Percentiles rank a stretch among this genome's conserved stretches.
These are phyloP conservation scores for Epichloe sp. DNA, from an alignment of 2,329 filamentous ascomycete species.

Conservation along the genomic window DNA sequence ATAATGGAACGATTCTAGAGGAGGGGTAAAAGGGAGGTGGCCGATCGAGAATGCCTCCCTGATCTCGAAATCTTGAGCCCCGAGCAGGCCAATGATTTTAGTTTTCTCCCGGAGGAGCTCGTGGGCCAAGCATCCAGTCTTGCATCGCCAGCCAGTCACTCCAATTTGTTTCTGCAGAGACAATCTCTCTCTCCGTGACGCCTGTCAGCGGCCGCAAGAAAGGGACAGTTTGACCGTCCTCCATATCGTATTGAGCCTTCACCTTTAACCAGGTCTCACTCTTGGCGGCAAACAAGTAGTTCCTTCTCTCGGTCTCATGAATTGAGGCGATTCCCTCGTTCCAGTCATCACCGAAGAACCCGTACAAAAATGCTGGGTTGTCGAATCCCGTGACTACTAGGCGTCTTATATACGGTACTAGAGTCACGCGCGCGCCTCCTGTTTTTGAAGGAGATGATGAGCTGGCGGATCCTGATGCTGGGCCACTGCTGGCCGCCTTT, in stretches of 20 bases:
- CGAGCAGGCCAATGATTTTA: neutral
- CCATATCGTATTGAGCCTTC: conserved; percentile 84
- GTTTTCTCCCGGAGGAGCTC: conserved; percentile 39
- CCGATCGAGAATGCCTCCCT: neutral
- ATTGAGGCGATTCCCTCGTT: conserved; percentile 62
- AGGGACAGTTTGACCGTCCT: conserved; percentile 68
- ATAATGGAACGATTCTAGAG: no score
- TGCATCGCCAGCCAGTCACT: conserved; percentile 94
- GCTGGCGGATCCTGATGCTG: neutral
- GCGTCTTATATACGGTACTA: conserved; percentile 81
- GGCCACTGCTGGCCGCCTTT: conserved; percentile 29
- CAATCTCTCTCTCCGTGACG: conserved; percentile 66
- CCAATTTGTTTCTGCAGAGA: conserved; percentile 73
- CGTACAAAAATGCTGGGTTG: conserved; percentile 71
- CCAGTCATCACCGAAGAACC: conserved; percentile 97
- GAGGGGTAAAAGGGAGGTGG: no score
- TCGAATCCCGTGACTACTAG: conserved; percentile 89
- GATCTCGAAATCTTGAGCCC: neutral
- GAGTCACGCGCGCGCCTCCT: conserved; percentile 13
- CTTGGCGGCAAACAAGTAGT: conserved; percentile 92
- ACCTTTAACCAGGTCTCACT: conserved; percentile 80
- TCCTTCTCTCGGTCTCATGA: conserved; percentile 80
- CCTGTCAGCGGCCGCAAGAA: conserved; percentile 75
- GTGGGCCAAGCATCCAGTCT: conserved; percentile 93
- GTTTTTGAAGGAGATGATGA: neutral